Evolutionary conservation across 108 stramenopile species (phyloP).

Genomic region (Fragilaria crotonensis): DNA sequence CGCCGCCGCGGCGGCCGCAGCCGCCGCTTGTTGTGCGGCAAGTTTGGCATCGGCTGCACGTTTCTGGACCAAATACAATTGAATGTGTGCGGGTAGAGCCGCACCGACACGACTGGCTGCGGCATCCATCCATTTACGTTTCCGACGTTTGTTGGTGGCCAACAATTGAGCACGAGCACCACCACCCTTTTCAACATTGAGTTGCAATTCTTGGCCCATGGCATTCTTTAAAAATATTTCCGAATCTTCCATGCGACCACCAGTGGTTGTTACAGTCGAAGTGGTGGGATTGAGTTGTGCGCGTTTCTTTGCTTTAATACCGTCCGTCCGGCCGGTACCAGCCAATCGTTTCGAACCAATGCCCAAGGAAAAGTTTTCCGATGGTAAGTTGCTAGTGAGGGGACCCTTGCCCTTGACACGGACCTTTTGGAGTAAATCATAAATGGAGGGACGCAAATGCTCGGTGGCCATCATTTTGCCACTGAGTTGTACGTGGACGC

Average conservation of each 20-base stretch:
- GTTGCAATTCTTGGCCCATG: conserved; percentile 78
- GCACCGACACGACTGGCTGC: conserved; percentile 75
- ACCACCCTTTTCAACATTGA: conserved; percentile 83
- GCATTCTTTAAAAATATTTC: conserved; percentile 78
- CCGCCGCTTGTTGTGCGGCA: conserved; percentile 4
- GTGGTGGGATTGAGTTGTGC: conserved; percentile 60
- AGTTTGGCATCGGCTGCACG: conserved; percentile 22
- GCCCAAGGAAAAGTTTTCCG: conserved; percentile 79
- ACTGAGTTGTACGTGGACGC: conserved; percentile 67
- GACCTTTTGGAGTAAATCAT: conserved; percentile 84
- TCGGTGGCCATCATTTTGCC: conserved; percentile 61
- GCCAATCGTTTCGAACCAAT: conserved; percentile 80
- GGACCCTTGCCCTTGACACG: conserved; percentile 40
- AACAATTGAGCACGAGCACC: conserved; percentile 75
- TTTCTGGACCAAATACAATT: conserved; percentile 32
- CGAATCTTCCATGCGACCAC: conserved; percentile 37
- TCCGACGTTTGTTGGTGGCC: conserved; percentile 43
- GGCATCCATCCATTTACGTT: conserved; percentile 68
- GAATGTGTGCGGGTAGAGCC: conserved; percentile 47
- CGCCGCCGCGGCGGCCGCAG: background rate
- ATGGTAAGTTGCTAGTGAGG: conserved; percentile 80
- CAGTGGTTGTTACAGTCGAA: conserved; percentile 16
- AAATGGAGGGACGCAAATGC: conserved; percentile 66
- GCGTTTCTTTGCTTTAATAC: conserved; percentile 60
- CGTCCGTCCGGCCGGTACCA: conserved; percentile 86